Evolutionary conservation across 139 green algal genomes (phyloP), one percentile per base, ranked within the genome.

Genomic region (Choricystis sp.): DNA sequence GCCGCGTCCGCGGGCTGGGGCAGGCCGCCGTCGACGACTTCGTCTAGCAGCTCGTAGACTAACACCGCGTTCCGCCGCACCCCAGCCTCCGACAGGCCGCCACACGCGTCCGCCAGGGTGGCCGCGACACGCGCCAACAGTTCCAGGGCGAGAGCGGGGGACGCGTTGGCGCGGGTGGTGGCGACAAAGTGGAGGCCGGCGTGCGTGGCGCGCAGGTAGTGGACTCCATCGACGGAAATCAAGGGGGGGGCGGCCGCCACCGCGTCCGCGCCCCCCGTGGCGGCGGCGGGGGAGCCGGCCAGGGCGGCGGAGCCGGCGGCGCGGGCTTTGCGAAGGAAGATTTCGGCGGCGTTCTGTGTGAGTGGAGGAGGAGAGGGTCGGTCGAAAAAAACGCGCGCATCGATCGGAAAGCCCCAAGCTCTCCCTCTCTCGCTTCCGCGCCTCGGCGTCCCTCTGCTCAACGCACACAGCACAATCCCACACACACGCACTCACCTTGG

Each of bases 31-130:
- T 95, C 88, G 1, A 94, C 73, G 9, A 85, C 73, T 72, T 99
- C 93, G 60, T 97, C 93, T 57, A 99, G 74, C 27, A 99, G 81
- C 77, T 99, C 93, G 69, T 98, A 98, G 27, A 96, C 72, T 0
- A 99, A 80, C 27, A 95, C 70, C 65, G 96, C 94, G 78, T 99
- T 99, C 61, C 90, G 89, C 26, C 93, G 77, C 23, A 98, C 77
- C 14, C 83, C 83, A 31, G 98, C 93, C 69, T 98, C 91, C 55
- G 64, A 86, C 5, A 98, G 72, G 26, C 83, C 66, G 24, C 89
- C 89, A 71, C 85, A 90, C 71, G 94, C 95, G 78, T 96, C 89
- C 64, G 79, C 71, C 60, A 90, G 85, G 61, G 97, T 90, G 28
- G 75, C 77, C 65, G 79, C 79, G 26, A 96, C 83, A 31, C 92